phyloP scores from a whole-genome alignment of 768 basidiomycete genomes.

The Lentinula detonsa region DNA sequence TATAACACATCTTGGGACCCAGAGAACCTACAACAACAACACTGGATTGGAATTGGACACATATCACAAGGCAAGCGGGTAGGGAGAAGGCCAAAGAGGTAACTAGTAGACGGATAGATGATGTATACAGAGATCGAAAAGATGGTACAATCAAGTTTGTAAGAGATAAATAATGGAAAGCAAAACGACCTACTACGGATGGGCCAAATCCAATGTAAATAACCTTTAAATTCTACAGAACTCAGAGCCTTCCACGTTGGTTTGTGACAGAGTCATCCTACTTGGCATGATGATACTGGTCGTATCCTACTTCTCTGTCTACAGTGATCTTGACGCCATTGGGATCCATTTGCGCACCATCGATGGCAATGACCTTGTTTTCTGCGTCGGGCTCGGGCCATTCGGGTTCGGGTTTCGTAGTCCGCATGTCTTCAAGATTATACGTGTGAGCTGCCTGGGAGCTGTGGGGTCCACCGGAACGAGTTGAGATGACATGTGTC shows the following conservation, averaged over 20 bases:
- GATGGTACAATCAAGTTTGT: neutral
- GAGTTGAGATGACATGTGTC: conserved; percentile 46
- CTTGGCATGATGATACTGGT: conserved; percentile 17
- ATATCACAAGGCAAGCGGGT: too few relatives aligned
- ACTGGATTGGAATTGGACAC: too few relatives aligned
- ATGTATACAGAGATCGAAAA: neutral
- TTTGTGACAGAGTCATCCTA: neutral
- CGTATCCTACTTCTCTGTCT: conserved; percentile 50
- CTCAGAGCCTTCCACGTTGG: neutral
- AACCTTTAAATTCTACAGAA: too few relatives aligned
- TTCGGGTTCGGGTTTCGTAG: conserved; percentile 36
- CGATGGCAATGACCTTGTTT: conserved; percentile 35
- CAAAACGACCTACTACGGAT: neutral
- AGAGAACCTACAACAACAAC: too few relatives aligned
- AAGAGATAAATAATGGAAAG: neutral
- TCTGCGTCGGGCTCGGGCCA: conserved; percentile 34
- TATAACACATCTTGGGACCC: too few relatives aligned
- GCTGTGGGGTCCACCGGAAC: conserved; percentile 33
- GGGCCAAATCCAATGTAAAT: too few relatives aligned
- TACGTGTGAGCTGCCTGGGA: conserved; percentile 34
- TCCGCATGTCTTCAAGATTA: conserved; percentile 49
- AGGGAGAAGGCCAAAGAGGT: neutral
- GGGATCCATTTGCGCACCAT: conserved; percentile 23
- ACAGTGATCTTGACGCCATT: conserved; percentile 55
- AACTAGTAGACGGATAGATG: neutral